Evolutionary conservation across 768 basidiomycete species (phyloP), one percentile per base, ranked within the genome.

Genomic region (Termitomyces sp.): DNA sequence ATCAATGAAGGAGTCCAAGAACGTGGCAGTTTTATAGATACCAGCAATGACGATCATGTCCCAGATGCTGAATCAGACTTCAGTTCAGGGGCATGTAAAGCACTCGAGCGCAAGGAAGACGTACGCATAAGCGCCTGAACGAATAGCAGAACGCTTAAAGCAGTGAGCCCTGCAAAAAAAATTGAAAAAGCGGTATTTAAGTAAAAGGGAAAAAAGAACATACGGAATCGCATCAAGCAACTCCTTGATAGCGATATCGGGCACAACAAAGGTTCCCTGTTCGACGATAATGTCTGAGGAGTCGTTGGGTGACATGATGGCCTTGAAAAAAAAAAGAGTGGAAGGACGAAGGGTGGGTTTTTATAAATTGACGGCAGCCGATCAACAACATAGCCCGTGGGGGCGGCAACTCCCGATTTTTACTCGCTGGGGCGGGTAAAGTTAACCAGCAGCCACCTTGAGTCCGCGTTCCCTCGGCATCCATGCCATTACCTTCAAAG

Each of bases 231-330:
- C 84, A 46, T 81, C 81, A 52, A 95, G 79, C 64, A 96, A 69
- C 65, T 97, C 90, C 76, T 95, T 97, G 71, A 95, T 81, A 39
- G 90, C 80, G 60, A 93, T 81, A 76, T 93, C 87, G 22, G 94
- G 94, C 61, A 96, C 89, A 27, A 80, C 66, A 59, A 83, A 81
- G 48, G 80, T 76, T 43, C 74, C 79, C 73, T 90, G 89, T 59
- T 86, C 77, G 53, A 78, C 72, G 64, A 68, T 67, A 47, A 73
- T 75, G 55, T 52, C 67, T 55, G 61, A 57, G 26, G 69, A 64
- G 59, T 64, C 64, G 64, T 73, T 73, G 53, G 64, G 68, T 36
- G 68, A 71, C 74, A 75, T 77, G 55, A 37, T 63, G 59, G 58
- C 57, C 55, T 57, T 52, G 34, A 59, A 56, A 57, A 61, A 39